Base-by-base conservation (phyloP, 2,329 filamentous ascomycete species). In the Helotiales sp. region DNA sequence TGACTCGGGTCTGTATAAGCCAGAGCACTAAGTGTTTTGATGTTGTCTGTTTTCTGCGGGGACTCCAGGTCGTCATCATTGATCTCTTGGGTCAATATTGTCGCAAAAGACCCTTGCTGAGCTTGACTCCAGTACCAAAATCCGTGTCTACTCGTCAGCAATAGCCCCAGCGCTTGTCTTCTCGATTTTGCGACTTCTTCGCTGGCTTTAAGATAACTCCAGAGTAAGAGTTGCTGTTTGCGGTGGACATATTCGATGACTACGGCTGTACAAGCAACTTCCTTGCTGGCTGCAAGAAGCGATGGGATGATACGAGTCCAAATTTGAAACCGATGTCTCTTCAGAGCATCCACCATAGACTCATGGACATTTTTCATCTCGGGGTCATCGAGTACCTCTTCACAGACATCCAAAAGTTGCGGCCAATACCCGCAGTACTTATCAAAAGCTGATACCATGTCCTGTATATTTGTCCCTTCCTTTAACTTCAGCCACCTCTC, bases 81-180 rank as follows among this genome's bases (percentile, higher is more conserved):
- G n/a, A 60, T 54, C 17, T 60, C 55, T 25, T 58, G 31, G 15
- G 56, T 27, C 12, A 62, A 24, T 10, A 48, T 50, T 17, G 48
- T 9, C 4, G 52, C 36, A 12, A 58, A 27, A 5, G 19, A n/a
- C 12, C 54, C 52, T 36, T 62, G 57, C 29, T 60, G 60, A n/a
- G 36, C 19, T 17, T 27, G 34, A 3, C 52, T 62, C 60, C 57
- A 62, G 13, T 34, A n/a, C 57, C 55, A 60, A 19, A 60, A 60
- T 2, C 57, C 57, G 30, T 27, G 12, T 10, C 27, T 29, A 15
- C 40, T 44, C 3, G 19, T 44, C 10, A 17, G 22, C 4, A 60
- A 15, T 1, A 7, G 8, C 9, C 49, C 22, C 25, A 60, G 27
- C 7, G 56, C 47, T 4, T 58, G 27, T 19, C 52, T 55, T n/a